Percentiles rank a stretch among this genome's conserved stretches.
Evolutionary conservation across 2,329 filamentous ascomycete genomes (phyloP).

Genomic region (Pyrenochaeta sp.): DNA sequence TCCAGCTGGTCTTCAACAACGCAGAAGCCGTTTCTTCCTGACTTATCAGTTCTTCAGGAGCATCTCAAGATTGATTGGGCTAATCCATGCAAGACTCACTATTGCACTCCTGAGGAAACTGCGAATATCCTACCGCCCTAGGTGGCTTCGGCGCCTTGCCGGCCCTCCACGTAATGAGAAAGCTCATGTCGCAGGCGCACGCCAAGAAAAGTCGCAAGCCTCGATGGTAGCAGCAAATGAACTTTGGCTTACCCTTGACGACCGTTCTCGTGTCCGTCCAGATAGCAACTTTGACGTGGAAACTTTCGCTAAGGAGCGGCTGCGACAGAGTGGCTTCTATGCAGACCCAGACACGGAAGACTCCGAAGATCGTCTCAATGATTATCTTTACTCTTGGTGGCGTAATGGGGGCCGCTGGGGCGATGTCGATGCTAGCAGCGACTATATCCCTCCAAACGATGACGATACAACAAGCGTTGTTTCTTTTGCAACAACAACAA

Average conservation of each 20-base stretch:
- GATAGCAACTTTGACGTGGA: constrained; percentile 74
- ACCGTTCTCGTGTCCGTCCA: constrained; percentile 29
- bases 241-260: constrained; percentile 36
- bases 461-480: constrained; percentile 83
- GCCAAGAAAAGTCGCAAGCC: constrained; percentile 2
- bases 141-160: constrained; percentile 68
- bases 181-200: constrained; percentile 8
- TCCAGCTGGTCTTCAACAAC: constrained; percentile 81
- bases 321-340: constrained; percentile 52
- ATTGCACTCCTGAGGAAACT: constrained; percentile 65
- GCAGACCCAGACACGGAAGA: constrained; percentile 40
- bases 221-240: constrained; percentile 16
- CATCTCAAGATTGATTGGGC: constrained; percentile 72
- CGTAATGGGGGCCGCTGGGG: constrained; percentile 85
- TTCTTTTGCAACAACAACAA: constrained; percentile 67
- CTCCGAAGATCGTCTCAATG: constrained; percentile 73
- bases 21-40: constrained; percentile 80
- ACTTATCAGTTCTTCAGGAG: constrained; percentile 78
- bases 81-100: constrained; percentile 65
- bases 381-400: constrained; percentile 85
- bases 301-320: constrained; percentile 73
- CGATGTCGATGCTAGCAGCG: constrained; percentile 78
- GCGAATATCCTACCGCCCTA: constrained; percentile 69
- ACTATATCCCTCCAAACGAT: constrained; percentile 71
- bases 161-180: constrained; percentile 47